phyloP scores from a whole-genome alignment of 2,329 filamentous ascomycete species.

The Fusarium nygamai region DNA sequence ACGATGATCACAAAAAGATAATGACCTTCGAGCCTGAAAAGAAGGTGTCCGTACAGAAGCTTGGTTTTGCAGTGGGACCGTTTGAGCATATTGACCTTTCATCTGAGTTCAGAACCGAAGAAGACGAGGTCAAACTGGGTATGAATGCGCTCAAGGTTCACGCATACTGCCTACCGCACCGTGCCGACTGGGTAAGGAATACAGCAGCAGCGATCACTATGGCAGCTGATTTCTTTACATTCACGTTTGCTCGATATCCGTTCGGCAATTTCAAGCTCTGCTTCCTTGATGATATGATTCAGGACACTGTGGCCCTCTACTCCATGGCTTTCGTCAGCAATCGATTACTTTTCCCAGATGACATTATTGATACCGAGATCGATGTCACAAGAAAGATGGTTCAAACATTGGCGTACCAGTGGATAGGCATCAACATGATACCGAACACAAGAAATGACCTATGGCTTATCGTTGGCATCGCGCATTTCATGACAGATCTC shows the following conservation, averaged over 20 bases:
- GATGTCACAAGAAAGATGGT: conserved; percentile 83
- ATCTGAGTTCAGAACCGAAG: conserved; percentile 86
- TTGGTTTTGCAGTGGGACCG: conserved; percentile 93
- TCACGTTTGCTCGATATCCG: conserved; percentile 89
- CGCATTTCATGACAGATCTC: conserved; percentile 93
- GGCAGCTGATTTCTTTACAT: conserved; percentile 90
- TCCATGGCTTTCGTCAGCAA: conserved; percentile 90
- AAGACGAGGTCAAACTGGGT: conserved; percentile 90
- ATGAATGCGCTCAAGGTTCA: conserved; percentile 89
- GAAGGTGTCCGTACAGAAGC: conserved; percentile 83
- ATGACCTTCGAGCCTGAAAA: conserved; percentile 83
- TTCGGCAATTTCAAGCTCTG: conserved; percentile 93
- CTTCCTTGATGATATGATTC: conserved; percentile 89
- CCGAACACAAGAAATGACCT: conserved; percentile 82
- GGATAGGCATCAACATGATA: conserved; percentile 93
- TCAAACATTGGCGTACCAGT: conserved; percentile 88
- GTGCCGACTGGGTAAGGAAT: conserved; percentile 83
- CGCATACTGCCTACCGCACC: conserved; percentile 88
- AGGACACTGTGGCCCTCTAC: conserved; percentile 79
- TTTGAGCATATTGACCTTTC: conserved; percentile 92
- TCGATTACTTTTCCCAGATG: conserved; percentile 83
- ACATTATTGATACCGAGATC: conserved; percentile 86
- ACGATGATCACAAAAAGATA: conserved; percentile 84
- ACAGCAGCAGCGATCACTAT: conserved; percentile 86
- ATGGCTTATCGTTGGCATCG: conserved; percentile 90